A percentile compares a stretch with the other conserved stretches of the same genome.
These are phyloP conservation scores for Trypanosoma conorhini DNA, from an alignment of 208 protist species.

Conservation along the genomic window DNA sequence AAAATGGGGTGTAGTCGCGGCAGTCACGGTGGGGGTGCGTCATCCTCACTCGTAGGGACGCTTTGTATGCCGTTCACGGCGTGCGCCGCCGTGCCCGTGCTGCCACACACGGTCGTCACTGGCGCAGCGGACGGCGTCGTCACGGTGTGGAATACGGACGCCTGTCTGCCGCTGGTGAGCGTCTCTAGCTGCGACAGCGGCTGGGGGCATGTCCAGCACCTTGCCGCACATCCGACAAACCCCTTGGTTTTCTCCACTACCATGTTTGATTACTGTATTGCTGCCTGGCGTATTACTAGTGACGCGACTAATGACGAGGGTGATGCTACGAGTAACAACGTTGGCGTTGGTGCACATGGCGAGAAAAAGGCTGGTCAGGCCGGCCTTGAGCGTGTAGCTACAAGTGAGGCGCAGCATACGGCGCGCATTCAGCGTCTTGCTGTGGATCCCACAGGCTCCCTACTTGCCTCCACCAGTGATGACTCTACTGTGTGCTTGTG, in stretches of 20 bases:
- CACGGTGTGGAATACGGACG: constrained; percentile 69
- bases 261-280: constrained; percentile 70
- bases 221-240: constrained; percentile 44
- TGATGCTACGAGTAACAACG: not conserved
- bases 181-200: constrained; percentile 41
- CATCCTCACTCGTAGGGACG: constrained; percentile 30
- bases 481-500: constrained; percentile 60
- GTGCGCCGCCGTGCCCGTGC: constrained; percentile 45
- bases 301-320: not conserved
- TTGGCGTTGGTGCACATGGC: not conserved
- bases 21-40: not conserved
- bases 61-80: constrained; percentile 73
- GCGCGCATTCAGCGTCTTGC: constrained; percentile 46
- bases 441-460: constrained; percentile 60
- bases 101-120: constrained; percentile 39
- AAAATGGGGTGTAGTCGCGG: constrained; percentile 26
- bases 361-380: not conserved
- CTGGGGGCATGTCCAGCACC: constrained; percentile 66
- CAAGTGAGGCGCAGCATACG: constrained; percentile 16
- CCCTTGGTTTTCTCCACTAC: constrained; percentile 64
- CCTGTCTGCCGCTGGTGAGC: constrained; percentile 46
- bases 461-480: constrained; percentile 65
- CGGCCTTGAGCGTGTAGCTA: constrained; percentile 9
- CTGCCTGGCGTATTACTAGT: constrained; percentile 39
- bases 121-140: constrained; percentile 78